Percentiles rank a stretch among this genome's conserved stretches.
Conservation (phyloP, 306 rosid species). For the Erythrophleum fordii region DNA sequence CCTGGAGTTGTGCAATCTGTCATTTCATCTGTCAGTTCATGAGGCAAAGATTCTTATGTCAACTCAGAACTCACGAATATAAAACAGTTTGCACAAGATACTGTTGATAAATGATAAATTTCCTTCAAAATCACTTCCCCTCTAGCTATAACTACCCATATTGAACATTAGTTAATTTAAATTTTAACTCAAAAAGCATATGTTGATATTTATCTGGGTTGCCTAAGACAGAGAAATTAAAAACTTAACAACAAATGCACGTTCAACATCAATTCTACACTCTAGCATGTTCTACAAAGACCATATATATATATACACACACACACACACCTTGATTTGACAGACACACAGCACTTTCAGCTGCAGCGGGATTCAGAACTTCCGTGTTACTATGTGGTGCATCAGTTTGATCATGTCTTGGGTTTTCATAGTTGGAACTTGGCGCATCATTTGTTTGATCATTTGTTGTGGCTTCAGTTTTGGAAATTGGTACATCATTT, state of each 20-base stretch:
- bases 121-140: not conserved
- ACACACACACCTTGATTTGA: slow-evolving; percentile 46
- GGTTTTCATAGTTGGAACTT: slow-evolving; percentile 5
- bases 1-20: slow-evolving; percentile 43
- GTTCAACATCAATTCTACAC: not conserved
- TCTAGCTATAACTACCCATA: not conserved
- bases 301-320: not conserved
- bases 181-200: not conserved
- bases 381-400: slow-evolving; percentile 28
- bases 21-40: slow-evolving; percentile 20
- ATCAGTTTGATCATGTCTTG: slow-evolving; percentile 25
- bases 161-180: not conserved
- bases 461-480: slow-evolving; percentile 27
- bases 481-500: not conserved
- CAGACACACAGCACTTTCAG: slow-evolving; percentile 29
- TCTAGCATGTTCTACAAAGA: not conserved
- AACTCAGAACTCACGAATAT: not conserved
- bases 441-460: not conserved
- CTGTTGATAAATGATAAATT: not conserved
- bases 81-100: not conserved
- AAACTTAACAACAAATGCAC: not conserved
- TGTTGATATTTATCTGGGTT: not conserved
- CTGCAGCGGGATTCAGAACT: slow-evolving; percentile 20
- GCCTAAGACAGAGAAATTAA: no score
- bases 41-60: no score